Percentiles rank a stretch among this genome's conserved stretches.
phyloP scores from a whole-genome alignment of 1,284 basidiomycete species.

The Xerocomus nothofagi region DNA sequence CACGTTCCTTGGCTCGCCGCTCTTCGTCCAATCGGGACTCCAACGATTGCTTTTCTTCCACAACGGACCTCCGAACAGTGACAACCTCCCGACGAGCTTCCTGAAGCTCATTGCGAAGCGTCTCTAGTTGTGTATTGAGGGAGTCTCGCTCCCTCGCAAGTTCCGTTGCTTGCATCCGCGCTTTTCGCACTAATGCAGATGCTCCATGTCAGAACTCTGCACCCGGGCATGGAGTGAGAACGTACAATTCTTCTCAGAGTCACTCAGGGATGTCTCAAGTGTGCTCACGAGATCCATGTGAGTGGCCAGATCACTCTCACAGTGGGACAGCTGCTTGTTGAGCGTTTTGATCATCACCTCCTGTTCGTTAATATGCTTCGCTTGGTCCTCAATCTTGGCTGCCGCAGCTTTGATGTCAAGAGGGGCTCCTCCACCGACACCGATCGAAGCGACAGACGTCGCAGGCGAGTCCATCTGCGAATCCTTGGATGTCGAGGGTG shows the following conservation, averaged over 20 bases:
- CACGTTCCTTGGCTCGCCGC: slow-evolving; percentile 77
- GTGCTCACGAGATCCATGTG: slow-evolving; percentile 89
- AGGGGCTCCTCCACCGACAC: slow-evolving; percentile 30
- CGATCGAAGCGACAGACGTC: slow-evolving; percentile 56
- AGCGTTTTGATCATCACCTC: slow-evolving; percentile 90
- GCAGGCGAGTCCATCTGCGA: slow-evolving; percentile 65
- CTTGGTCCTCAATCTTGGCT: slow-evolving; percentile 68
- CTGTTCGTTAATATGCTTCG: slow-evolving; percentile 77
- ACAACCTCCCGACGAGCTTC: slow-evolving; percentile 78
- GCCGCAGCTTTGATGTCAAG: slow-evolving; percentile 54
- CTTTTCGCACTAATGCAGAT: slow-evolving; percentile 70
- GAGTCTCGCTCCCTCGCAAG: slow-evolving; percentile 81
- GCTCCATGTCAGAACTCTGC: slow-evolving; percentile 22
- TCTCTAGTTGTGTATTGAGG: slow-evolving; percentile 61
- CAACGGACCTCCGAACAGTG: slow-evolving; percentile 73
- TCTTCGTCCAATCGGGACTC: slow-evolving; percentile 82
- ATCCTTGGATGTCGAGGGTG: slow-evolving; percentile 58
- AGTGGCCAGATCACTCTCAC: slow-evolving; percentile 86
- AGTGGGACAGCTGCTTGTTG: slow-evolving; percentile 88
- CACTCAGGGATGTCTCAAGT: slow-evolving; percentile 80
- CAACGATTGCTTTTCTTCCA: slow-evolving; percentile 81
- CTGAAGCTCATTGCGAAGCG: slow-evolving; percentile 66
- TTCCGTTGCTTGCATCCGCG: slow-evolving; percentile 87
- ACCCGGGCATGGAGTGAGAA: slow-evolving; percentile 25
- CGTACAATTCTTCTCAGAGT: slow-evolving; percentile 88